These are phyloP conservation scores for Allium fistulosum DNA, from an alignment of 106 monocot genomes.

Conservation along the genomic window DNA sequence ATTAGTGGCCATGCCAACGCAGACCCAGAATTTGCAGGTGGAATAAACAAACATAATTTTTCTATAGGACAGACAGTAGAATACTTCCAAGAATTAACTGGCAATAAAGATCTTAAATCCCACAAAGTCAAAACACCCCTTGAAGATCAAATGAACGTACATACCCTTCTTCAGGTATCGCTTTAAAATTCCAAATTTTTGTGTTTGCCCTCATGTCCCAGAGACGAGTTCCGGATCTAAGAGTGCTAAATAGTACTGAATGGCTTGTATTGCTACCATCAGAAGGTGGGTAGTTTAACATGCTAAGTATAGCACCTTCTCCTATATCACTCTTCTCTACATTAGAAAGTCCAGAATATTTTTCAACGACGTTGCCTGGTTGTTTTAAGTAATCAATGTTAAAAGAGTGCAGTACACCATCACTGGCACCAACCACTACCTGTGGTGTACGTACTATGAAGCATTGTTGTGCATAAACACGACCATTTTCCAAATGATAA, in stretches of 20 bases:
- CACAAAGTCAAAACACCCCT: conserved; percentile 85
- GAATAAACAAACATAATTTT: conserved; percentile 65
- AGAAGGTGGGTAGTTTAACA: conserved; percentile 58
- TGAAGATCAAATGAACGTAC: conserved; percentile 83
- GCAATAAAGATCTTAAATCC: conserved; percentile 94
- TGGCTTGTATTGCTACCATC: conserved; percentile 39
- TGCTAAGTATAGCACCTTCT: conserved; percentile 83
- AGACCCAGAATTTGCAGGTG: conserved; percentile 47
- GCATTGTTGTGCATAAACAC: conserved; percentile 70
- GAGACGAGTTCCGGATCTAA: conserved; percentile 55
- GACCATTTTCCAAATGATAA: conserved; percentile 53
- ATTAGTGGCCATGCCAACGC: conserved; percentile 50
- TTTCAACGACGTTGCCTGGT: conserved; percentile 66
- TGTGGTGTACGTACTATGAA: conserved; percentile 68
- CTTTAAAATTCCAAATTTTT: conserved; percentile 62
- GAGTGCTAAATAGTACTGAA: conserved; percentile 77
- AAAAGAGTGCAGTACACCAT: conserved; percentile 76
- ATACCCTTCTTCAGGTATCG: conserved; percentile 64
- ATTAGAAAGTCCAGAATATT: conserved; percentile 90
- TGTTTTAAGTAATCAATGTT: conserved; percentile 83
- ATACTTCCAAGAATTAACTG: conserved; percentile 92
- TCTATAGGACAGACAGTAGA: conserved; percentile 70
- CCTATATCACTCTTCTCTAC: conserved; percentile 69
- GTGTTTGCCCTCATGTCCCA: conserved; percentile 70
- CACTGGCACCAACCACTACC: conserved; percentile 63